Conservation (phyloP, 306 rosid species). For the Sophora flavescens region DNA sequence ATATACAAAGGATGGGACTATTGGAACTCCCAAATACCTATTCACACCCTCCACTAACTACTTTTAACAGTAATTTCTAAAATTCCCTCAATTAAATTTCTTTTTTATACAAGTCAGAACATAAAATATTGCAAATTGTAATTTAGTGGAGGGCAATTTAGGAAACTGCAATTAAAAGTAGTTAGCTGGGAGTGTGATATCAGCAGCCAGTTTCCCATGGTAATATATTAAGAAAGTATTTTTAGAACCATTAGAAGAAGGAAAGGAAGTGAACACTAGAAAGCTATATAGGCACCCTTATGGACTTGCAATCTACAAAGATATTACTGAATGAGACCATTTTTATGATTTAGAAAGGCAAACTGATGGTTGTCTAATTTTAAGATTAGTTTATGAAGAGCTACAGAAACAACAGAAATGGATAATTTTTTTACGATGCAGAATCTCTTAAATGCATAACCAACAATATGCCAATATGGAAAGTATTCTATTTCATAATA, state of each 20-base stretch:
- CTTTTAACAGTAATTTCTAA: conserved; percentile 21
- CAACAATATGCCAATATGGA: too few relatives aligned
- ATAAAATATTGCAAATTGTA: conserved; percentile 14
- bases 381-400: not conserved
- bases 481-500: not conserved
- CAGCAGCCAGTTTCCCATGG: conserved; percentile 1
- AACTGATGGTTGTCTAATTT: conserved; percentile 10
- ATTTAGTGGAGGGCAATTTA: not conserved
- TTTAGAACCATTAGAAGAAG: conserved; percentile 5
- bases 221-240: not conserved
- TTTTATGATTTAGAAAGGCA: not conserved
- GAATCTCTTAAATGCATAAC: conserved; percentile 4
- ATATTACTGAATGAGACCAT: not conserved
- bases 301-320: conserved; percentile 12
- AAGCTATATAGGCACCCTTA: not conserved
- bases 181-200: conserved; percentile 12
- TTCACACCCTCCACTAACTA: conserved; percentile 33
- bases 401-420: conserved; percentile 26
- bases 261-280: not conserved
- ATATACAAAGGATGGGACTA: conserved; percentile 28
- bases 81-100: not conserved
- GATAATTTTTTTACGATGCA: conserved; percentile 13
- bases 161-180: conserved; percentile 19
- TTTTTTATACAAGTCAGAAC: conserved; percentile 13
- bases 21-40: not conserved